Percentiles rank a stretch among this genome's conserved stretches.
These are phyloP conservation scores for Cetraspora pellucida DNA, from an alignment of 192 early-diverging fungal genomes.

Conservation along the genomic window DNA sequence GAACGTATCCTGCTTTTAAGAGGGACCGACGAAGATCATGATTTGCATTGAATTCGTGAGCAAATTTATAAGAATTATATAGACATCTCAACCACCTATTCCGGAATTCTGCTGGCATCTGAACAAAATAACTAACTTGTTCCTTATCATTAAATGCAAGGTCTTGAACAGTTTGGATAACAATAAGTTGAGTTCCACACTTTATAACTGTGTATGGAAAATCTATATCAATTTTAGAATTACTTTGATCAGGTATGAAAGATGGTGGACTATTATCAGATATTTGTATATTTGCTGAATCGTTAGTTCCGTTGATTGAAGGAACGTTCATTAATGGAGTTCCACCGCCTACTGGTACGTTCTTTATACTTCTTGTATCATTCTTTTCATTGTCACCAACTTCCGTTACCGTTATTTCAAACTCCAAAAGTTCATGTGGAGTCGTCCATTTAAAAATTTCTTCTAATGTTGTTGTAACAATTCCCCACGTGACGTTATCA, in stretches of 20 bases:
- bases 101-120: slow-evolving; percentile 50
- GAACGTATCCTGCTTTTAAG: slow-evolving; percentile 80
- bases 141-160: slow-evolving; percentile 55
- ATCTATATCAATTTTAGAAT: slow-evolving; percentile 63
- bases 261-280: not conserved
- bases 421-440: slow-evolving; percentile 72
- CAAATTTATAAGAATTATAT: slow-evolving; percentile 79
- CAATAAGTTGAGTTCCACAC: slow-evolving; percentile 84
- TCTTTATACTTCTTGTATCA: not conserved
- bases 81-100: slow-evolving; percentile 75
- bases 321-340: not conserved
- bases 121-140: slow-evolving; percentile 42
- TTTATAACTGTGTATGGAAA: slow-evolving; percentile 89
- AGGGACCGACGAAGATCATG: slow-evolving; percentile 78
- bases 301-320: no score
- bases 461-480: slow-evolving; percentile 70
- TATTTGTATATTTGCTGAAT: not conserved
- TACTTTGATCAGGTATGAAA: slow-evolving; percentile 31
- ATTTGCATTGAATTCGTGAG: slow-evolving; percentile 80
- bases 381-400: not conserved
- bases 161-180: slow-evolving; percentile 89
- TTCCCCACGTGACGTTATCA: slow-evolving; percentile 74
- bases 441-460: slow-evolving; percentile 84
- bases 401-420: slow-evolving; percentile 30
- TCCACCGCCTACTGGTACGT: not conserved